phyloP scores from a whole-genome alignment of 257 asterid genomes.

The Lantana camara region DNA sequence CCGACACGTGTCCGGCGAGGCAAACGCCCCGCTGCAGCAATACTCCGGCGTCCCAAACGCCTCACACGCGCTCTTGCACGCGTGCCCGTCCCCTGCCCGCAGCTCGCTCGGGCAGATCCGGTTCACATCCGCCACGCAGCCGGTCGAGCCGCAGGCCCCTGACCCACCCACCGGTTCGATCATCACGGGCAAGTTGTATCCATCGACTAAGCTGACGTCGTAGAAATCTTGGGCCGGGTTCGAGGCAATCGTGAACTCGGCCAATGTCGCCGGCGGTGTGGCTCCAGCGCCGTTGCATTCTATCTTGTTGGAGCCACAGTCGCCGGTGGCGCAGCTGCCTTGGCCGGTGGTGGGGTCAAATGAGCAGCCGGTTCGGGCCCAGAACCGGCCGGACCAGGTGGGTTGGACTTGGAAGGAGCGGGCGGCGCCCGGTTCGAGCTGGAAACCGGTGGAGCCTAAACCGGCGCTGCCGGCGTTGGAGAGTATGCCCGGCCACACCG shows the following conservation, averaged over 20 bases:
- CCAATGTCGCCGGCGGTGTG: conserved; percentile 43
- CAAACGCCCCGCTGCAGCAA: conserved; percentile 41
- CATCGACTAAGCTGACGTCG: conserved; percentile 45
- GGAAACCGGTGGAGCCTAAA: conserved; percentile 35
- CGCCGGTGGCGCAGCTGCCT: conserved; percentile 37
- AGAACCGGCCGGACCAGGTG: conserved; percentile 42
- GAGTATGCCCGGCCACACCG: conserved; percentile 41
- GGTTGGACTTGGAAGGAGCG: conserved; percentile 27
- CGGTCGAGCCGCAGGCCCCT: conserved; percentile 37
- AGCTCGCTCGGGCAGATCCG: conserved; percentile 38
- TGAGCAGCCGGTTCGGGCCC: conserved; percentile 42
- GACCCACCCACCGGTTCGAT: conserved; percentile 33
- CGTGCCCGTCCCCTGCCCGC: conserved; percentile 30
- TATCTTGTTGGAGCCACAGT: conserved; percentile 38
- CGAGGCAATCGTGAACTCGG: conserved; percentile 41
- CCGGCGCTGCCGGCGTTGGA: conserved; percentile 27
- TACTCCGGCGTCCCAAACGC: conserved; percentile 37
- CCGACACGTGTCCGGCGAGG: conserved; percentile 34
- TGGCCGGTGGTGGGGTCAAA: conserved; percentile 28
- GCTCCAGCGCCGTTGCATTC: conserved; percentile 44
- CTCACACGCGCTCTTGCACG: conserved; percentile 45
- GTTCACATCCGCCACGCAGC: conserved; percentile 37
- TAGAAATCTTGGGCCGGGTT: conserved; percentile 29
- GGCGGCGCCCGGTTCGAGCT: conserved; percentile 28
- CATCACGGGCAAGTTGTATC: conserved; percentile 38